phyloP scores from a whole-genome alignment of 1,284 basidiomycete species.

The Cystobasidium slooffiae region DNA sequence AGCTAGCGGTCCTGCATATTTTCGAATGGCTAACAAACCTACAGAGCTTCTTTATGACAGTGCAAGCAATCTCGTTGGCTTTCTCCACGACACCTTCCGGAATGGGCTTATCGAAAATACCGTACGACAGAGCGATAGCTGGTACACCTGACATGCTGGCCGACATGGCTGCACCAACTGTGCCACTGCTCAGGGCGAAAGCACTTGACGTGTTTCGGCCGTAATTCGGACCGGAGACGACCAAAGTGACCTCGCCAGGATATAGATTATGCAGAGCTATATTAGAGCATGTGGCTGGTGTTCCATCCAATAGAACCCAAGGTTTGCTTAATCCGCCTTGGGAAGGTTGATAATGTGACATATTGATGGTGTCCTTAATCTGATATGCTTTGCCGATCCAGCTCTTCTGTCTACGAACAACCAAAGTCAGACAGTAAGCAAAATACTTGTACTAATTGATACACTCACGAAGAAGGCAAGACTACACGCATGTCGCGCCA shows the following conservation, averaged over 20 bases:
- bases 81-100: slow-evolving; percentile 67
- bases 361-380: slow-evolving; percentile 75
- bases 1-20: slow-evolving; percentile 40
- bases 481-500: slow-evolving; percentile 86
- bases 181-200: slow-evolving; percentile 63
- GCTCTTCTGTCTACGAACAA: slow-evolving; percentile 7
- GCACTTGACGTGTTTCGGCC: slow-evolving; percentile 54
- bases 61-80: slow-evolving; percentile 69
- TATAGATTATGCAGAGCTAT: slow-evolving; percentile 86
- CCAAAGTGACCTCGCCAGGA: slow-evolving; percentile 79
- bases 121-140: slow-evolving; percentile 81
- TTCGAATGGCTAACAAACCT: slow-evolving; percentile 54
- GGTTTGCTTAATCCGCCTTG: slow-evolving; percentile 69
- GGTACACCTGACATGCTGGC: slow-evolving; percentile 72
- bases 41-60: slow-evolving; percentile 75
- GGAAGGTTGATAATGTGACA: slow-evolving; percentile 69
- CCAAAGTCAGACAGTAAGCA: background rate
- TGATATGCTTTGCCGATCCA: slow-evolving; percentile 74
- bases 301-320: slow-evolving; percentile 82
- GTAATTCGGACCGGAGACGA: slow-evolving; percentile 62
- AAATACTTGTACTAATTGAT: slow-evolving; percentile 64
- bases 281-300: slow-evolving; percentile 78
- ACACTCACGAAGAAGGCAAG: slow-evolving; percentile 67
- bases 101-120: slow-evolving; percentile 73
- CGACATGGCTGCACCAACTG: slow-evolving; percentile 83